Base-by-base conservation (phyloP, 257 asterid genomes). In the Nicotiana otophora region DNA sequence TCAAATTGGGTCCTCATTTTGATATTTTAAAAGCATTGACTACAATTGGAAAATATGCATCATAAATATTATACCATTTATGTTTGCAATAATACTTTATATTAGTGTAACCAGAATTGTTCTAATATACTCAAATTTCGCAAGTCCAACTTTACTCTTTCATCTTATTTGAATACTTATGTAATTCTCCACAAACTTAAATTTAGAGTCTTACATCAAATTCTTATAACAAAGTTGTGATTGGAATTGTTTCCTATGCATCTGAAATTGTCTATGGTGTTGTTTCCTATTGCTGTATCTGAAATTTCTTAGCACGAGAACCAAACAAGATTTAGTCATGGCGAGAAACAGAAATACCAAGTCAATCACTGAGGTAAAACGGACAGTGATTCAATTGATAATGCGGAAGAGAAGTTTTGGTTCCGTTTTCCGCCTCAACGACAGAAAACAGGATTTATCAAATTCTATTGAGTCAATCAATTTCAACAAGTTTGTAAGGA, bases 401-500 rank as follows among this genome's bases (percentile, higher is more conserved):
- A 68, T 19, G 55, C 3, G 6, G 75, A 30, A 16, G 51, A 67
- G 4, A 8, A 3, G 17, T 10, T 17, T 72, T 31, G 28, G 62
- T 6, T n/a, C 23, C 30, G 60, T 46, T 70, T 42, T 42, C n/a
- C 79, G 12, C 51, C 79, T 46, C 23, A 42, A 72, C 20, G 7
- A 80, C 23, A 75, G 48, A 36, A 30, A 31, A 65, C 42, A 79
- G 19, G 57, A 55, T 26, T 81, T 30, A 53, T 69, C 76, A 15
- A 54, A 28, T 48, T 51, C 62, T 23, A 23, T 23, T 10, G 62
- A 75, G 62, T 75, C 80, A 26, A 15, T 75, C n/a, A 28, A 53
- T 31, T 84, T 60, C 86, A 76, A 83, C 16, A 95, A 74, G 88
- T 84, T 84, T 85, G 83, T 83, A 95, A 68, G 51, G 95, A 87